Evolutionary conservation across 768 basidiomycete genomes (phyloP), one percentile per base, ranked within the genome.

Genomic region (Lactifluus subvellereus): DNA sequence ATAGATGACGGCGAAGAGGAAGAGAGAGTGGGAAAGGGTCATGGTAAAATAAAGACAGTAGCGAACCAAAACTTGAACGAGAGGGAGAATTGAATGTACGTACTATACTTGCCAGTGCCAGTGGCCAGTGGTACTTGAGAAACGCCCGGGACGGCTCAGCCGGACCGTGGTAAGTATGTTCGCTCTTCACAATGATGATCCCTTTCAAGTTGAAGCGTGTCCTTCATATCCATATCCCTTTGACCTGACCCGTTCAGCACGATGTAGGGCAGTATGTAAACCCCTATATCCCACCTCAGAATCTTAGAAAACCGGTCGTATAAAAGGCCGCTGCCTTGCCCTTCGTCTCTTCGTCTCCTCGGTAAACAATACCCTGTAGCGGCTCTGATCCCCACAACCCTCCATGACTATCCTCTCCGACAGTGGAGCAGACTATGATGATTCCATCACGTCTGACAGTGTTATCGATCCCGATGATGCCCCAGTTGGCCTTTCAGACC

Each of bases 401-500:
- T 0, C 38, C n/a, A 52, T 27, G 40, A 10, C 40, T 14, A 2
- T 11, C 40, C 6, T 20, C 13, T 53, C 33, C 1, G 13, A 16
- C 1, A 16, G n/a, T 6, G 30, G 2, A 33, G 42, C 22, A 4
- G 52, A 47, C n/a, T 16, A 37, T n/a, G 32, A 16, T 18, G 51
- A 30, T 3, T 22, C 42, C n/a, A 40, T 20, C 14, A 38, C 32
- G 5, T 20, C 27, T 14, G 16, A 11, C 4, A 27, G 32, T 7
- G 18, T 22, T 4, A 11, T 11, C 40, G 47, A 42, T 14, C 11
- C 22, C 22, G n/a, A 6, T 37, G 51, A 63, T 43, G 20, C 1
- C 37, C 76, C 73, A 2, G 78, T 87, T 4, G 86, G 86, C 0
- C 76, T 88, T 0, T 81, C 83, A 0, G 78, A 81, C 62, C 75